Evolutionary conservation across 2,329 filamentous ascomycete genomes (phyloP).

Genomic region (Bipolaris zeicola): DNA sequence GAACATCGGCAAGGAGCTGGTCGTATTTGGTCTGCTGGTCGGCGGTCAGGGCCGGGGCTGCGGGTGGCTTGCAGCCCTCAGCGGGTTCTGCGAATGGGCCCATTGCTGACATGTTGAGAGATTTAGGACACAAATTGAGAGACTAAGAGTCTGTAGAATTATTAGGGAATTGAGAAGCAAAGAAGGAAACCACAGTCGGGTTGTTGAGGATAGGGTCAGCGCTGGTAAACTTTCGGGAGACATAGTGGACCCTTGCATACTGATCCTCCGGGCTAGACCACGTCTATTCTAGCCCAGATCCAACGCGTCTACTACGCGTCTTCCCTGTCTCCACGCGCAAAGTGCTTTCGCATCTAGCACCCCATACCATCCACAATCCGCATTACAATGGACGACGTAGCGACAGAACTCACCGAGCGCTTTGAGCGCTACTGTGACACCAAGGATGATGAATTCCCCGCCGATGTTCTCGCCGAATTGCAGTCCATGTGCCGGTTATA

Average conservation of each 20-base stretch:
- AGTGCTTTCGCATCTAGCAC: slow-evolving; percentile 7
- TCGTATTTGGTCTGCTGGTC: slow-evolving; percentile 86
- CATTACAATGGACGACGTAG: slow-evolving; percentile 56
- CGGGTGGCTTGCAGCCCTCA: slow-evolving; percentile 62
- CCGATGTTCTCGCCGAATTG: slow-evolving; percentile 80
- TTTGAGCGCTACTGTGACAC: slow-evolving; percentile 66
- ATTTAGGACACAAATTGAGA: background rate
- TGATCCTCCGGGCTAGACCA: slow-evolving; percentile 23
- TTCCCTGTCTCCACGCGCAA: slow-evolving; percentile 20
- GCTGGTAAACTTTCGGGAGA: slow-evolving; percentile 19
- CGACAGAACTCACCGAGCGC: slow-evolving; percentile 62
- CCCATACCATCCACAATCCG: slow-evolving; percentile 9
- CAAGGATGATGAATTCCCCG: slow-evolving; percentile 62
- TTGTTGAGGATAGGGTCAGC: slow-evolving; percentile 3
- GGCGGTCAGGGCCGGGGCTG: slow-evolving; percentile 66
- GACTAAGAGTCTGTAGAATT: background rate
- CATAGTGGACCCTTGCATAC: slow-evolving; percentile 20
- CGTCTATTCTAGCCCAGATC: slow-evolving; percentile 20
- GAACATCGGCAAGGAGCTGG: slow-evolving; percentile 71
- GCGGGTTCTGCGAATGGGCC: slow-evolving; percentile 41
- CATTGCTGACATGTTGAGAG: slow-evolving; percentile 35
- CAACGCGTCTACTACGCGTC: slow-evolving; percentile 42
- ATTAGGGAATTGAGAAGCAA: background rate
- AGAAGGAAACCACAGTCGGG: background rate
- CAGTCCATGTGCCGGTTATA: slow-evolving; percentile 86